Conservation (phyloP, 176 grass and related monocot species). For the Raddia distichophylla region DNA sequence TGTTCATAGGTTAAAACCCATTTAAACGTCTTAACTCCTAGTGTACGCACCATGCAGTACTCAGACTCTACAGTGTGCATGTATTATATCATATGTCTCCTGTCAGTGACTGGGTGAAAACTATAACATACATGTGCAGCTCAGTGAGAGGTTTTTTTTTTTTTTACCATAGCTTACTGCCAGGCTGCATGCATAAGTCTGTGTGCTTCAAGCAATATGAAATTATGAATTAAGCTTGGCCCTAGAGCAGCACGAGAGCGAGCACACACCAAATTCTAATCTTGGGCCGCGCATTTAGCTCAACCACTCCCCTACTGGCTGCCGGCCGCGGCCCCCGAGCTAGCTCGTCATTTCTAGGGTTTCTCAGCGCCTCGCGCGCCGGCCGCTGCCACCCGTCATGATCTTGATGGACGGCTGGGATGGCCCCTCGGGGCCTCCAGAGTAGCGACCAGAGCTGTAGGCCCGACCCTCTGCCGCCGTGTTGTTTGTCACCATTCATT, state of each 20-base stretch:
- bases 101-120: slow-evolving; percentile 36
- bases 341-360: slow-evolving; percentile 42
- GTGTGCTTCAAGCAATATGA: slow-evolving; percentile 27
- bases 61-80: slow-evolving; percentile 36
- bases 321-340: not conserved
- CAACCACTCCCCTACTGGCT: slow-evolving; percentile 50
- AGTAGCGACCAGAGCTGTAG: slow-evolving; percentile 52
- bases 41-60: slow-evolving; percentile 5
- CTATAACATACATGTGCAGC: not conserved
- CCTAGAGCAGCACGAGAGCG: slow-evolving; percentile 38
- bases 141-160: not conserved
- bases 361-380: slow-evolving; percentile 10
- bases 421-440: not conserved
- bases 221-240: slow-evolving; percentile 37
- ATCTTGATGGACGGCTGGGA: slow-evolving; percentile 29
- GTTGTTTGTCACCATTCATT: slow-evolving; percentile 62
- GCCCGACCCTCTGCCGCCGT: slow-evolving; percentile 48
- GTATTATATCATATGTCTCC: slow-evolving; percentile 31
- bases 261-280: slow-evolving; percentile 51
- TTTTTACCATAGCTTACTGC: not conserved
- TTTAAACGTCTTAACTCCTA: slow-evolving; percentile 20
- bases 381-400: not conserved
- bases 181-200: no score
- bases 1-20: slow-evolving; percentile 34
- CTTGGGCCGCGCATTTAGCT: slow-evolving; percentile 61